A percentile compares a stretch with the other conserved stretches of the same genome.
These are phyloP conservation scores for Acanthamoeba royreba DNA, from an alignment of 208 protist genomes.

Conservation along the genomic window DNA sequence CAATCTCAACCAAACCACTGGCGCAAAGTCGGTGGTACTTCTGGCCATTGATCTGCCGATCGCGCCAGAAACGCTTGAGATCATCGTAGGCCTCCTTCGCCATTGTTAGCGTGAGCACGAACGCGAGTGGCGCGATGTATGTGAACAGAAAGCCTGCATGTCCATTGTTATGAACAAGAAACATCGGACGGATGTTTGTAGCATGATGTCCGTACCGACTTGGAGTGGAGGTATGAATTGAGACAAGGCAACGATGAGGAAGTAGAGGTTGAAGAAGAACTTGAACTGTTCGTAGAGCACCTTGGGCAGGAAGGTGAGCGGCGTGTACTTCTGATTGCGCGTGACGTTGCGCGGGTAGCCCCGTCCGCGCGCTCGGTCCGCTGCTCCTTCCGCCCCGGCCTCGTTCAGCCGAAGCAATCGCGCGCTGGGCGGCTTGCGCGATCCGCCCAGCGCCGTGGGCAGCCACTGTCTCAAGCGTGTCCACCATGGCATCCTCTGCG, in stretches of 20 bases:
- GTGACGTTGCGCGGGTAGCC: constrained; percentile 72
- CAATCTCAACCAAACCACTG: neutral
- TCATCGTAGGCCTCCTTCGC: constrained; percentile 94
- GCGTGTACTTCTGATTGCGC: constrained; percentile 79
- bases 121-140: constrained; percentile 91
- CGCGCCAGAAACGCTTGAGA: constrained; percentile 87
- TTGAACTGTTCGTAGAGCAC: constrained; percentile 70
- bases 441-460: too few species aligned
- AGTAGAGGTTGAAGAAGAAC: constrained; percentile 83
- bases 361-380: neutral
- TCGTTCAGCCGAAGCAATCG: neutral
- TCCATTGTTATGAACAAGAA: neutral
- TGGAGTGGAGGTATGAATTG: constrained; percentile 79
- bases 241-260: constrained; percentile 73
- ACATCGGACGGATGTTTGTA: neutral
- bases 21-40: neutral
- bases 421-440: too few species aligned
- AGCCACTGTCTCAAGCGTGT: too few species aligned
- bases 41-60: constrained; percentile 81
- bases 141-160: constrained; percentile 90
- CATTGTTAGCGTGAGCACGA: constrained; percentile 89
- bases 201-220: constrained; percentile 66
- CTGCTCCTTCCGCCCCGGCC: neutral
- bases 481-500: too few species aligned
- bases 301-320: constrained; percentile 77